Base-by-base conservation (phyloP, 2,329 filamentous ascomycete species). In the Colletotrichum horii region DNA sequence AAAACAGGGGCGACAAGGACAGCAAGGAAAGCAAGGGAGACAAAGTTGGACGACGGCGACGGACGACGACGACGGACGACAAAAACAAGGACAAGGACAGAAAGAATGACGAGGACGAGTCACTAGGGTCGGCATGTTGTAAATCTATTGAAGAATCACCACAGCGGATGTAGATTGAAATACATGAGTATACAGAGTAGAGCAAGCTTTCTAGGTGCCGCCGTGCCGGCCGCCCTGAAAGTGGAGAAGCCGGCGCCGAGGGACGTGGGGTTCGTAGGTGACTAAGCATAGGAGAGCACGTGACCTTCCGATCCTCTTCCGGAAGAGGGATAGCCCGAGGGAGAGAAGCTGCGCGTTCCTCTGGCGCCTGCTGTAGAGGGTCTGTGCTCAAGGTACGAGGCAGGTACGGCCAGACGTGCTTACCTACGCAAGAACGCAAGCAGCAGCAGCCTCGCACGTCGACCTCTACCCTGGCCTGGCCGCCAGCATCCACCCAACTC, bases 331-430 rank as follows among this genome's bases (percentile, higher is more conserved):
- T 67, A 67, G 48, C 22, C 65, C 43, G 26, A 26, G 34, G 65
- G 43, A 52, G 43, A 15, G 38, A n/a, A 48, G 43, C 43, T 34
- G 56, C 86, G 86, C 86, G 85, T 86, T 83, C 83, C 82, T 80
- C 85, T 87, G 86, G 82, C 84, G 86, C 86, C 86, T 87, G 81
- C 81, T 15, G 81, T 48, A 4, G 43, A 52, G n/a, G 61, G 64
- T 64, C 66, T 52, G 48, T 71, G 72, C 69, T 61, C 22, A 67
- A 56, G 28, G 48, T 58, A 58, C 56, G 28, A 52, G 14, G 60
- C 38, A 75, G 58, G 72, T 61, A 69, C 66, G 30, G 32, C 48
- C 36, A 22, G 34, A 30, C 28, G 19, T 72, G 69, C 74, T 70
- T 73, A 77, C 69, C 70, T 76, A 52, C 43, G 43, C 43, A 52